Percentiles rank a stretch among this genome's conserved stretches.
These are phyloP conservation scores for Zygosaccharomyces lentus DNA, from an alignment of 805 yeast species.

Conservation along the genomic window DNA sequence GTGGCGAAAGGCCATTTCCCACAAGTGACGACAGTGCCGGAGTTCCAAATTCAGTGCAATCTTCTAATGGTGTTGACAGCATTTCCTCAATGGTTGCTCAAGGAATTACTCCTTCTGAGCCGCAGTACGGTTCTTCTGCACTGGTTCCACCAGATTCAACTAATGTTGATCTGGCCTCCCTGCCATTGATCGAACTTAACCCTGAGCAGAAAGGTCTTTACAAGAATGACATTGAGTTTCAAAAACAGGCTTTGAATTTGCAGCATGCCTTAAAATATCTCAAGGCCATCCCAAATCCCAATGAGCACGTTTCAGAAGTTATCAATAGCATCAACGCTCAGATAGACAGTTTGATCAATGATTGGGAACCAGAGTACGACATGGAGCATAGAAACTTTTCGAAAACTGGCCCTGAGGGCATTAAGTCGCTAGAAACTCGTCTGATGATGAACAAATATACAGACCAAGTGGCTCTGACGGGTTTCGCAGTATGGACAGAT, in stretches of 20 bases:
- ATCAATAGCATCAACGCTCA: slow-evolving; percentile 19
- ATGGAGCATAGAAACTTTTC: slow-evolving; percentile 2
- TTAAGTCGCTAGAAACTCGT: slow-evolving; percentile 28
- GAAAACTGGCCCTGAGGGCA: slow-evolving; percentile 4
- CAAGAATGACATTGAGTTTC: slow-evolving; percentile 21
- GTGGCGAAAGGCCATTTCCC: background rate
- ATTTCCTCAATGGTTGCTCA: background rate
- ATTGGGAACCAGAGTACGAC: slow-evolving; percentile 25
- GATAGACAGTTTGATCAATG: slow-evolving; percentile 13
- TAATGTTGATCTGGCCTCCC: slow-evolving; percentile 3
- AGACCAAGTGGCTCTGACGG: slow-evolving; percentile 23
- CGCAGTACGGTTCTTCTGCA: background rate
- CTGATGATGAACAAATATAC: slow-evolving; percentile 29
- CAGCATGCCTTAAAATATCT: slow-evolving; percentile 18
- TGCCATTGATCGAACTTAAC: slow-evolving; percentile 4
- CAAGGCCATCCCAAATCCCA: slow-evolving; percentile 12
- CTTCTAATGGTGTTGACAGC: background rate
- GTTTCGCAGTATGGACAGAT: slow-evolving; percentile 22
- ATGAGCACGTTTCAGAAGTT: slow-evolving; percentile 12
- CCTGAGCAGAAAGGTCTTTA: slow-evolving; percentile 19
- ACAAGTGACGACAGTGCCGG: background rate
- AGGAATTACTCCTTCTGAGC: background rate
- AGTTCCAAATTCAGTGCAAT: background rate
- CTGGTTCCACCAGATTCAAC: background rate
- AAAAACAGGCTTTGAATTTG: slow-evolving; percentile 15